Base-by-base conservation (phyloP, 257 asterid genomes). In the Rauvolfia tetraphylla region DNA sequence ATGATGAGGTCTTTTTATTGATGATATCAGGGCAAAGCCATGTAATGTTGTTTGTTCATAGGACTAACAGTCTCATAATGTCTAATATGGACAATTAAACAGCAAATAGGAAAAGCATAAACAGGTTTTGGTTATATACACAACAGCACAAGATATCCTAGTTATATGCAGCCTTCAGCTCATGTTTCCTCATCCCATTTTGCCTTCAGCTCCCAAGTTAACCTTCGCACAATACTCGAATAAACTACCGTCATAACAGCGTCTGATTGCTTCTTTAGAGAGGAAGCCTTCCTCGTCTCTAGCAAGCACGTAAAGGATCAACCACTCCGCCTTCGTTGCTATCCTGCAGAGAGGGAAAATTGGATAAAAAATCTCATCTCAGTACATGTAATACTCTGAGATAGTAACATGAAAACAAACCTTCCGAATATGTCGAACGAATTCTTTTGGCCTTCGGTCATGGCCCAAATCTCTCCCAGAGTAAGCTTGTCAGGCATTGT, bases 181-280 rank as follows among this genome's bases (percentile, higher is more conserved):
- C 22, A 2, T 31, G 36, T 58, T 12, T 9, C 18, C 53, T 77
- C 82, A 83, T 57, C 42, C 76, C 65, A 74, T 86, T 58, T 79
- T 79, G 33, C 62, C 80, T 66, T 81, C 86, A 0, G 80, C 89
- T 14, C 82, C 90, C 74, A 51, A 69, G 18, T 88, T 87, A 82
- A 80, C 80, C 84, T 80, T 90, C 1, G 97, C 95, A 23, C 95
- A 92, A 78, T 94, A 92, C 36, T 94, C 96, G 48, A 94, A 94
- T 83, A 94, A 84, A 46, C 96, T 94, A 38, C 98, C 98, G 22
- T 94, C 97, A 4, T 31, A 94, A 59, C 97, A 89, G 3, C 97
- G 86, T 53, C 98, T 81, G 8, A 92, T 87, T 0, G 98, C 97
- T 82, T 94, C 97, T 78, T 92, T 94, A 0, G 97, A 87, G 22